Base-by-base conservation (phyloP, 805 yeast species). In the Yamadazyma kitorensis region DNA sequence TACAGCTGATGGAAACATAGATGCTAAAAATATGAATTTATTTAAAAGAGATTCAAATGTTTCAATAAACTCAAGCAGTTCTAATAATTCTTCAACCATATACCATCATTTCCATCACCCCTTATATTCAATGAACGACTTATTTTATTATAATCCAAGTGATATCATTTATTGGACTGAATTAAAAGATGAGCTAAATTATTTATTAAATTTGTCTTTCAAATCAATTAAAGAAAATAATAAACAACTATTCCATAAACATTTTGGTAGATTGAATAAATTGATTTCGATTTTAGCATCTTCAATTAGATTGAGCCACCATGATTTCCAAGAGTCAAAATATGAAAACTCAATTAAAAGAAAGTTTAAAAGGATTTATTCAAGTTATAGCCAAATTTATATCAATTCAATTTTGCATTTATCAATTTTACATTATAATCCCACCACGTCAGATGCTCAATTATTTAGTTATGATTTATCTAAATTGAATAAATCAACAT, bases 361-460 rank as follows among this genome's bases (percentile, higher is more conserved):
- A 34, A 57, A 75, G 24, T 54, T 82, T 44, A 76, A 70, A 46
- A 68, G 71, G 39, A 61, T 82, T 11, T 72, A 79, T 0, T 58
- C 69, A 6, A 64, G 81, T 1, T 68, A 78, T 37, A 73, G 86
- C 2, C 82, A 78, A 39, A 69, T 84, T 37, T 77, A 79, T 38
- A 74, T 82, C 37, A 79, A 79, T 49, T 83, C 86, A 6, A 66
- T 73, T 31, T 52, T 83, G n/a, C 82, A 76, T 51, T 61, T 82
- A 34, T 63, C 66, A 29, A 61, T 67, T 20, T 56, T 68, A 57
- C 62, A 61, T 37, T 44, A 59, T 36, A 39, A 53, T 4, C 48
- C 48, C n/a, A 38, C 49, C 7, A 8, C 36, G 2, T 30, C 50
- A 1, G 53, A 51, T 2, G 55, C 49, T 1, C 59, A 57, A 16